phyloP scores from a whole-genome alignment of 1,284 basidiomycete genomes.

The Irpex sp. region DNA sequence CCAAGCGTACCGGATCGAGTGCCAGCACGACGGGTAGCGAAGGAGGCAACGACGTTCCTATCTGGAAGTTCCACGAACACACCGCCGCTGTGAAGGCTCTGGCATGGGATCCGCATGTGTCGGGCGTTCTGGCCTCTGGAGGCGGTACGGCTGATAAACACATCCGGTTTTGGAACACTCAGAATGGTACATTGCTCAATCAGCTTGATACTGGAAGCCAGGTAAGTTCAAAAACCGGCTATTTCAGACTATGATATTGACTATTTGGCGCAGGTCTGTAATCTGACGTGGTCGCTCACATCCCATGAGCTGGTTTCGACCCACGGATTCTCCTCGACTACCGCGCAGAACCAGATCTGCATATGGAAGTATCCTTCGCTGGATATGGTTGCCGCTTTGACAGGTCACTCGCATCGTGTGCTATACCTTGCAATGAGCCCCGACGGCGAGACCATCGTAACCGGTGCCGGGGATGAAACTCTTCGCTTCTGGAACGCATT shows the following conservation, averaged over 20 bases:
- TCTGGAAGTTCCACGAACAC: constrained; percentile 96
- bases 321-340: constrained; percentile 93
- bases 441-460: constrained; percentile 96
- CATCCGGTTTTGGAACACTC: constrained; percentile 96
- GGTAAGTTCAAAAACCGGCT: constrained; percentile 37
- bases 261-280: constrained; percentile 73
- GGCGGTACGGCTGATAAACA: constrained; percentile 98
- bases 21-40: constrained; percentile 29
- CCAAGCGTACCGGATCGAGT: constrained; percentile 24
- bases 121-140: constrained; percentile 91
- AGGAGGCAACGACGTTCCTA: constrained; percentile 57
- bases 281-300: constrained; percentile 93
- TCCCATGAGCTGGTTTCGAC: constrained; percentile 98
- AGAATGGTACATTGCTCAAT: constrained; percentile 80
- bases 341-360: constrained; percentile 96
- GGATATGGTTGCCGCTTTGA: constrained; percentile 91
- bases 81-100: constrained; percentile 97
- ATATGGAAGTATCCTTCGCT: constrained; percentile 97
- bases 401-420: constrained; percentile 93
- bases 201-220: constrained; percentile 93
- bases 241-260: neutral
- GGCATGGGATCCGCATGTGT: constrained; percentile 95
- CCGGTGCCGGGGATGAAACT: constrained; percentile 97
- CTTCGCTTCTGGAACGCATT: constrained; percentile 96
- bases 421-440: constrained; percentile 97